Percentiles rank a stretch among this genome's conserved stretches.
Conservation (phyloP, 2,329 filamentous ascomycete genomes). For the Fusarium sulawesiense region DNA sequence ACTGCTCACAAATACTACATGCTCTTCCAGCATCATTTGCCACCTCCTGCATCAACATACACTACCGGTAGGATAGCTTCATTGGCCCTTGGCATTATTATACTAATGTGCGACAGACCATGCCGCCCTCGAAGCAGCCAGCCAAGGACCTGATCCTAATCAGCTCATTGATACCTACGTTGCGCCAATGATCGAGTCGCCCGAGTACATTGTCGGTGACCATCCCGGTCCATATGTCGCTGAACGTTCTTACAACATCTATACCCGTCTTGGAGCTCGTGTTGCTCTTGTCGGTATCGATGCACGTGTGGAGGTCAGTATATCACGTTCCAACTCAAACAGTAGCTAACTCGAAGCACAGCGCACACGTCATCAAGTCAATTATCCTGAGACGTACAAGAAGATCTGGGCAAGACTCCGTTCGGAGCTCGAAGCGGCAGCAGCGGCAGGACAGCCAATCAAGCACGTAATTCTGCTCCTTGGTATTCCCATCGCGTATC, state of each 20-base stretch:
- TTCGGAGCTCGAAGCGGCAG: conserved; percentile 77
- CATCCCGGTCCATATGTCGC: conserved; percentile 89
- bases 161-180: conserved; percentile 84
- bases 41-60: conserved; percentile 86
- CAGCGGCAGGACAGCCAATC: conserved; percentile 76
- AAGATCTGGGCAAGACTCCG: conserved; percentile 81
- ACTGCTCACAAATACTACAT: conserved; percentile 98
- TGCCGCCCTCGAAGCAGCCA: conserved; percentile 39
- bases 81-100: not conserved
- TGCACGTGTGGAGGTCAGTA: conserved; percentile 82
- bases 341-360: conserved; percentile 59
- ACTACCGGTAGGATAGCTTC: conserved; percentile 58
- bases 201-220: conserved; percentile 82
- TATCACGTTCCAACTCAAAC: not conserved
- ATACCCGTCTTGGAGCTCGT: conserved; percentile 82
- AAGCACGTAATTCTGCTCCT: conserved; percentile 89
- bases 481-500: conserved; percentile 88
- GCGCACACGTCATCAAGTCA: conserved; percentile 92
- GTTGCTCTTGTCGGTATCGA: conserved; percentile 91
- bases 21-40: conserved; percentile 94
- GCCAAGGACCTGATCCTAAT: conserved; percentile 72
- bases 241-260: conserved; percentile 87
- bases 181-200: conserved; percentile 64
- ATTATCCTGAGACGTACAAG: conserved; percentile 92
- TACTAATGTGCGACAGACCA: conserved; percentile 40